Conservation (phyloP, 345 rosid species). For the Odontarrhena argentea region DNA sequence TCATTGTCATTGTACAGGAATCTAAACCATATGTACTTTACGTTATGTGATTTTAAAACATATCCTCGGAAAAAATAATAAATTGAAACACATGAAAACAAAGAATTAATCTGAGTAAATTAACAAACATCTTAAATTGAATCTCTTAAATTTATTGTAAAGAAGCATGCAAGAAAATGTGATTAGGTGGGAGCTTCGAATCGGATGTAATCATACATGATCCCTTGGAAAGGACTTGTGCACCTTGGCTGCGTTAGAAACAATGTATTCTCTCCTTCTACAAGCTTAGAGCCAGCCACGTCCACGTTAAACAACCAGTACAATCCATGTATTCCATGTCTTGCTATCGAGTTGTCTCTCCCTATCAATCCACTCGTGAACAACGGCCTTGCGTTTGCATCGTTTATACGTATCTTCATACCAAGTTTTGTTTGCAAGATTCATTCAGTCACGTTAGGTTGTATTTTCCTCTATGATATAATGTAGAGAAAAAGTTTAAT, state of each 20-base stretch:
- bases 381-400: conserved; percentile 47
- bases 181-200: conserved; percentile 66
- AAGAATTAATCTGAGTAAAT: not conserved
- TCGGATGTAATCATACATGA: conserved; percentile 90
- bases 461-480: not conserved
- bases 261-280: conserved; percentile 63
- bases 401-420: conserved; percentile 61
- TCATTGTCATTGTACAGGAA: too few relatives aligned
- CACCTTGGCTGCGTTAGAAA: conserved; percentile 64
- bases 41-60: not conserved
- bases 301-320: conserved; percentile 71
- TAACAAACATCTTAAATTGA: conserved; percentile 6
- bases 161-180: conserved; percentile 7
- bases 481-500: not conserved
- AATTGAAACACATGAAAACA: not conserved
- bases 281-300: conserved; percentile 49
- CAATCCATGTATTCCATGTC: conserved; percentile 93
- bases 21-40: too few relatives aligned
- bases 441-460: conserved; percentile 11
- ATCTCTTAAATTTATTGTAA: conserved; percentile 2
- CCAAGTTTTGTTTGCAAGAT: conserved; percentile 11
- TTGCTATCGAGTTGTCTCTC: conserved; percentile 80
- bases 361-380: conserved; percentile 77
- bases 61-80: not conserved
- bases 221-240: conserved; percentile 66